Base-by-base conservation (phyloP, 2,329 filamentous ascomycete species). In the Penicillium expansum region DNA sequence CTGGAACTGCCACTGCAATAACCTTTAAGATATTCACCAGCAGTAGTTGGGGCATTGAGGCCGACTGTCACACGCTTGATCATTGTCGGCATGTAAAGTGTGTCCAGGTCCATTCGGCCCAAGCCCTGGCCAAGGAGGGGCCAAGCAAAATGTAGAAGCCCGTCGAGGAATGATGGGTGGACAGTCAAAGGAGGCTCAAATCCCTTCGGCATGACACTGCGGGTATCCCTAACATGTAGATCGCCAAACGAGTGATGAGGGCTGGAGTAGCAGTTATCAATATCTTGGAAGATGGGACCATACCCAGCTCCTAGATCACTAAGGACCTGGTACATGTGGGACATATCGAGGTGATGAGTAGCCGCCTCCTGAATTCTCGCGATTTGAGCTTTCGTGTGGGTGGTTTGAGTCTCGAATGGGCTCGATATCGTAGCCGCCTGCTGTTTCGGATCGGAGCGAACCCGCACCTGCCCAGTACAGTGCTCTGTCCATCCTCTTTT, bases 281-380 rank as follows among this genome's bases (percentile, higher is more conserved):
- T 62, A 4, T 80, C 78, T 64, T 82, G 80, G 70, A 85, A 85
- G 0, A 74, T 75, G 1, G 76, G 69, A 0, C 82, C 82, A 59
- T 84, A 84, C 1, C 72, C 69, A 0, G 81, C 79, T 0, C 82
- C 82, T 18, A 79, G 67, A 5, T 77, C 72, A 1, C 73, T 65
- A 9, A 85, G 74, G 14, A 68, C 63, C 2, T 79, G 71, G 54
- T 85, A 85, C 62, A 85, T 72, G 32, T 70, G 65, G 5, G 66
- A 55, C 32, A 69, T 59, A 11, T 72, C 63, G 16, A 80, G 66
- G 11, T 67, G 57, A 44, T 65, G 59, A 13, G 55, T 62, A 24
- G 61, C 57, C 13, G 53, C 44, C 16, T 50, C 35, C 42, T 39
- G 41, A 13, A 65, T 58, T 32, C 39, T 48, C 18, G 55, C 48